Conservation (phyloP, 345 rosid species). For the Sapria himalayana region DNA sequence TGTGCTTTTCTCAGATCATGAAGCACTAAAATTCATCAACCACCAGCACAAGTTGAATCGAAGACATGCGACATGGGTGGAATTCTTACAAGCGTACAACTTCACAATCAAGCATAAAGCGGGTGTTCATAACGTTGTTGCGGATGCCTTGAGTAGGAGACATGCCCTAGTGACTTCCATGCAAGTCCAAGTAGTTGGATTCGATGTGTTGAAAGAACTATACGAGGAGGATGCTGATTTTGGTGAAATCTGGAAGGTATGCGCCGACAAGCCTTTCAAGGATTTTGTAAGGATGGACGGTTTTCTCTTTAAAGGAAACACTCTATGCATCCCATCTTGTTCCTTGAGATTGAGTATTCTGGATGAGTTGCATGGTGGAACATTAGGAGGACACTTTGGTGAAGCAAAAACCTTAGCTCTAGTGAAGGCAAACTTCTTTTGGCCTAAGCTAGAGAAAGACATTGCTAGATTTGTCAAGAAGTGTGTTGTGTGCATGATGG, state of each 20-base stretch:
- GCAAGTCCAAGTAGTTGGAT: constrained; percentile 1
- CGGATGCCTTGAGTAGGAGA: constrained; percentile 2
- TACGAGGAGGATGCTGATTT: constrained; percentile 2
- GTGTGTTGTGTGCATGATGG: neutral
- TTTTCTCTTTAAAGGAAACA: constrained; percentile 1
- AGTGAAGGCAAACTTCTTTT: neutral
- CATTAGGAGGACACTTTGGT: constrained; percentile 1
- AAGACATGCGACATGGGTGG: neutral
- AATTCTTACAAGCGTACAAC: constrained; percentile 4
- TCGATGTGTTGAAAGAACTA: constrained; percentile 5
- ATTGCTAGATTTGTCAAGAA: neutral
- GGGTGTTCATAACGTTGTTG: neutral
- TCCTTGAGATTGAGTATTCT: neutral
- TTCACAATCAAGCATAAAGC: constrained; percentile 4
- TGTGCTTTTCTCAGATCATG: neutral
- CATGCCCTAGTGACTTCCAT: neutral
- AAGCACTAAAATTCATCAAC: neutral
- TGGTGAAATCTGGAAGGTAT: neutral
- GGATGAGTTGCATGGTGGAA: neutral
- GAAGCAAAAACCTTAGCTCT: neutral
- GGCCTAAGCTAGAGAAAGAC: neutral
- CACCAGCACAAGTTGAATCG: constrained; percentile 2
- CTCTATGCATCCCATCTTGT: neutral
- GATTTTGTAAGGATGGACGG: neutral
- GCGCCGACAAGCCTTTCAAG: neutral